Base-by-base conservation (phyloP, 805 yeast species). In the Yamadazyma ubonensis region DNA sequence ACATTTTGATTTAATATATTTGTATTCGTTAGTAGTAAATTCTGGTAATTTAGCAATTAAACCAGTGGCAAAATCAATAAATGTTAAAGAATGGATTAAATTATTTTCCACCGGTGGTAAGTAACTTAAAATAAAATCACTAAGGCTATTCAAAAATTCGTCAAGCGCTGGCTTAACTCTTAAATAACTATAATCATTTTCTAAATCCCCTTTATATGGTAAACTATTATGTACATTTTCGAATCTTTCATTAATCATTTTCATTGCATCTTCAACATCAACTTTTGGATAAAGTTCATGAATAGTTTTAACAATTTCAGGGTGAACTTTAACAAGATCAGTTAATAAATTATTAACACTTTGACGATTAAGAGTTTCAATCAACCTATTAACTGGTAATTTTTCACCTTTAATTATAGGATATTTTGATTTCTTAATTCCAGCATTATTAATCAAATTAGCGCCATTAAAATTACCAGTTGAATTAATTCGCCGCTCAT, bases 181-280 rank as follows among this genome's bases (percentile, higher is more conserved):
- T 42, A 84, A 61, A 57, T 78, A 87, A 4, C 90, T 79, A 54
- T 87, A 87, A 58, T 87, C 96, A 33, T 84, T 77, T 26, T 75
- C 69, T 7, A 73, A 69, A 50, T 85, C 89, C 46, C 86, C 87
- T 48, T 81, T 81, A 58, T 84, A 86, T 1, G 96, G 96, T 48
- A 88, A 60, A 43, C 73, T 70, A 7, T 58, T 57, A 15, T 63
- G 51, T 19, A 86, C 75, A 4, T 53, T 55, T 15, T 69, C 55
- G 34, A 75, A 63, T 51, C 79, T 77, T 5, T 54, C 50, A 27
- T 64, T 57, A 38, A 88, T 65, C 29, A 78, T 65, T 8, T 61
- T 66, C 7, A 83, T 55, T 5, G 85, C 74, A 41, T 73, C 70
- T 9, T 66, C 58, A 3, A 79, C 71, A 0, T 81, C 67, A 11